Evolutionary conservation across 2,329 filamentous ascomycete genomes (phyloP), one percentile per base, ranked within the genome.

Genomic region (Alternaria sp.): DNA sequence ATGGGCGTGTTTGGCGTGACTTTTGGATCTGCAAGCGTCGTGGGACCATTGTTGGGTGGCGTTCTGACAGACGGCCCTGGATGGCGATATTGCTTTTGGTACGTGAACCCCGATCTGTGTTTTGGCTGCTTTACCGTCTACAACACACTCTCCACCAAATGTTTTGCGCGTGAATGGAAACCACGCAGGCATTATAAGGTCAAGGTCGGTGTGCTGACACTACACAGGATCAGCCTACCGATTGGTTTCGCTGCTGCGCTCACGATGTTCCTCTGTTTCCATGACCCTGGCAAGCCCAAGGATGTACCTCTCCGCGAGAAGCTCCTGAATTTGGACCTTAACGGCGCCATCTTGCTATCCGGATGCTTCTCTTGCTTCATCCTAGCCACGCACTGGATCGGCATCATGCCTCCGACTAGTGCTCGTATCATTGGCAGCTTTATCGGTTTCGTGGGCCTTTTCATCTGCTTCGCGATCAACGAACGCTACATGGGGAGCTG

Each of bases 371-470:
- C 68, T 5, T 77, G 72, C 57, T 75, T 74, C 45, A 66, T 75
- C 1, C 64, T 77, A 15, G 70, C 69, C 11, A 73, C 76, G 71
- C 74, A 77, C 25, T 76, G 70, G 69, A 61, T 66, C 4, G 72
- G 74, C 5, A 69, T 74, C 23, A 70, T 78, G 25, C 43, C 72
- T 8, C 89, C 86, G 86, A 70, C 76, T 47, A 80, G 77, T 5
- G 79, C 78, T 0, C 72, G 78, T 0, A 79, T 81, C 19, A 85
- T 88, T 52, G 79, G 79, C 1, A 76, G 84, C 5, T 86, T 86
- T 69, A 77, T 84, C 17, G 69, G 85, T 2, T 83, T 82, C n/a
- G 83, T 77, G 1, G 73, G 85, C 0, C 68, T 83, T 0, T 75
- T 83, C 40, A 71, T 84, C 30, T 65, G 76, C 7, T 87, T 88